Evolutionary conservation across 345 rosid species (phyloP).

Genomic region (Lenwebbia sp.): DNA sequence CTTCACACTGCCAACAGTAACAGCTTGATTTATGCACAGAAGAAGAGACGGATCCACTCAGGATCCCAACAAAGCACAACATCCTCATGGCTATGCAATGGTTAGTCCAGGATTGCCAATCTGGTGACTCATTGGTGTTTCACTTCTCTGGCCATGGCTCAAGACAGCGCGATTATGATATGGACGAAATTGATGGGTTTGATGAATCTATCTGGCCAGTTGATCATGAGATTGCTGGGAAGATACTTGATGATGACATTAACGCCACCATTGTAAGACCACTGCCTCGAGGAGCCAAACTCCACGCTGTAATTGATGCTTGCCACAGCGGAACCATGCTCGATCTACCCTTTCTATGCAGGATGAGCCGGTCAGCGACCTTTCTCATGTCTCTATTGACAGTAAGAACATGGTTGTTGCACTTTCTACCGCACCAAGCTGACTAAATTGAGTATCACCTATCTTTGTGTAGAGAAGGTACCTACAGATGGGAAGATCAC

Average conservation of each 20-base stretch:
- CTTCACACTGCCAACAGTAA: neutral
- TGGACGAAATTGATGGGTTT: constrained; percentile 60
- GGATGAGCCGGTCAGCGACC: constrained; percentile 39
- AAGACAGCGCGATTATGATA: constrained; percentile 28
- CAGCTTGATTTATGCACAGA: constrained; percentile 27
- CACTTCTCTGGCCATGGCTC: constrained; percentile 84
- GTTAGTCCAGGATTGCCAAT: constrained; percentile 57
- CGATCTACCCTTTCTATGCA: constrained; percentile 54
- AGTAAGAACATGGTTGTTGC: neutral
- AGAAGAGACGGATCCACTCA: constrained; percentile 37
- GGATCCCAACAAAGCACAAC: constrained; percentile 63
- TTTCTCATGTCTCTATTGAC: neutral
- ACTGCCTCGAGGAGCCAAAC: constrained; percentile 49
- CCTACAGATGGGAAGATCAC: constrained; percentile 55
- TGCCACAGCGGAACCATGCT: constrained; percentile 67
- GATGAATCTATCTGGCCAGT: constrained; percentile 67
- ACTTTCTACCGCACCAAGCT: neutral
- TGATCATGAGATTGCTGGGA: constrained; percentile 64
- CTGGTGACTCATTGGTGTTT: constrained; percentile 76
- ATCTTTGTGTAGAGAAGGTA: constrained; percentile 38
- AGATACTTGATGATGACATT: constrained; percentile 64
- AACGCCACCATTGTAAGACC: constrained; percentile 59
- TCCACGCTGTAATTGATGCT: constrained; percentile 66
- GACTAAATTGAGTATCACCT: neutral
- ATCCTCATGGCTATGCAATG: constrained; percentile 54